These are phyloP conservation scores for Diaporthe longicolla DNA, from an alignment of 2,329 filamentous ascomycete species.

Conservation along the genomic window DNA sequence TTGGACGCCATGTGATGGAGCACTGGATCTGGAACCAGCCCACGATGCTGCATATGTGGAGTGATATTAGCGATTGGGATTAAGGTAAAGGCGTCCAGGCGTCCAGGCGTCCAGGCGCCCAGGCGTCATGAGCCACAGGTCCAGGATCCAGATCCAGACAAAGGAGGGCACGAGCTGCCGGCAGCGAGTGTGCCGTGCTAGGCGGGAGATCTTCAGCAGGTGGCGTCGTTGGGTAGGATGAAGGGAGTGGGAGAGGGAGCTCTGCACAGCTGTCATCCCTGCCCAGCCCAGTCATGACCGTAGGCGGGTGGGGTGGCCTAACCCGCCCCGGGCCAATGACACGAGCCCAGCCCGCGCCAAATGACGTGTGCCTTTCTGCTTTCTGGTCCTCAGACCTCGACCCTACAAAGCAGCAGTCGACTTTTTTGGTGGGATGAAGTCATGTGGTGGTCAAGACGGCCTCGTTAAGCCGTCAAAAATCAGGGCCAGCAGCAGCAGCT, in stretches of 20 bases:
- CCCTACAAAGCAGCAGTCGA: conserved; percentile 14
- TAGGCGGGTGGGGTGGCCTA: neutral
- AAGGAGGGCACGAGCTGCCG: neutral
- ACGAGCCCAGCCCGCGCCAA: neutral
- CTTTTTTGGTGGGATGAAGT: conserved; percentile 24
- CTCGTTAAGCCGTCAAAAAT: conserved; percentile 14
- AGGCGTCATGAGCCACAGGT: conserved; percentile 1
- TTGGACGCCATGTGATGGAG: conserved; percentile 1
- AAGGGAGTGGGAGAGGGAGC: neutral
- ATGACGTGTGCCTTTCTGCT: conserved; percentile 22
- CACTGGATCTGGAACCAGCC: conserved; percentile 27
- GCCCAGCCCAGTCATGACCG: neutral
- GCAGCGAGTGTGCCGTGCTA: conserved; percentile 22
- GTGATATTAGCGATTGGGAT: neutral
- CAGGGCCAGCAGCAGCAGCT: conserved; percentile 11
- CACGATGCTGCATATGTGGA: conserved; percentile 29
- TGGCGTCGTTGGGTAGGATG: conserved; percentile 7
- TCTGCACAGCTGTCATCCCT: conserved; percentile 27
- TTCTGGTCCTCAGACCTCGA: conserved; percentile 20
- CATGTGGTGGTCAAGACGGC: conserved; percentile 27
- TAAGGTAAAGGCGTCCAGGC: too few species aligned
- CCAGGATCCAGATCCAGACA: neutral
- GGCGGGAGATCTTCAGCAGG: conserved; percentile 21
- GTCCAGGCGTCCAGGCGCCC: too few species aligned
- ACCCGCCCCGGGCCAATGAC: neutral